Base-by-base conservation (phyloP, 331 rosid genomes). In the Prunus yedoensis region DNA sequence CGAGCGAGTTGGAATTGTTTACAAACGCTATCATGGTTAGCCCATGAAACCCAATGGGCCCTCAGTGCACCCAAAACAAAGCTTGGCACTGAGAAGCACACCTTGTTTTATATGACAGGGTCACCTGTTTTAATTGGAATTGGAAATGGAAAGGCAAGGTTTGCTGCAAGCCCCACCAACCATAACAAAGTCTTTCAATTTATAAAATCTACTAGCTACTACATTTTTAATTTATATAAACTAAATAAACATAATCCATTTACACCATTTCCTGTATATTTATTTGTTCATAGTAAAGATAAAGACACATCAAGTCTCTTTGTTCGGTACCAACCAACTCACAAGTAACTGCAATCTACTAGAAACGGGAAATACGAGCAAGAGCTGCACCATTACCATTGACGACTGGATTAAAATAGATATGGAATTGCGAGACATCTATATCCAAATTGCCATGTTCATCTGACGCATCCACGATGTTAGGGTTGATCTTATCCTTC, bases 381-480 rank as follows among this genome's bases (percentile, higher is more conserved):
- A 74, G 1, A 15, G 16, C 52, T 49, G 5, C 52, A 76, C n/a
- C 25, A 38, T n/a, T 32, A 23, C 32, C 60, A 28, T 23, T 15
- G 51, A 38, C 7, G 38, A 21, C 17, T 10, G 2, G 23, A 18
- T 77, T 27, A 8, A 61, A 60, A 56, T 71, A 64, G 54, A 30
- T 14, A 56, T 20, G 38, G 46, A 66, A 32, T 54, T 25, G 46
- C 68, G 54, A 27, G 59, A 49, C 77, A 46, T 77, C 78, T 86
- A 88, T 1, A 70, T 18, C 41, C 21, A 79, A 25, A 57, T 80
- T 7, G 20, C 79, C 77, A 71, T 9, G 78, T 83, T 86, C 83
- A 82, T 76, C 76, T 71, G 68, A 4, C 43, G 28, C 68, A 79
- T 64, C 97, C 87, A 88, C 71, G 85, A 83, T 10, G 77, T 54